These are phyloP conservation scores for Tetradesmus lagerheimii DNA, from an alignment of 139 green algal genomes.

Conservation along the genomic window DNA sequence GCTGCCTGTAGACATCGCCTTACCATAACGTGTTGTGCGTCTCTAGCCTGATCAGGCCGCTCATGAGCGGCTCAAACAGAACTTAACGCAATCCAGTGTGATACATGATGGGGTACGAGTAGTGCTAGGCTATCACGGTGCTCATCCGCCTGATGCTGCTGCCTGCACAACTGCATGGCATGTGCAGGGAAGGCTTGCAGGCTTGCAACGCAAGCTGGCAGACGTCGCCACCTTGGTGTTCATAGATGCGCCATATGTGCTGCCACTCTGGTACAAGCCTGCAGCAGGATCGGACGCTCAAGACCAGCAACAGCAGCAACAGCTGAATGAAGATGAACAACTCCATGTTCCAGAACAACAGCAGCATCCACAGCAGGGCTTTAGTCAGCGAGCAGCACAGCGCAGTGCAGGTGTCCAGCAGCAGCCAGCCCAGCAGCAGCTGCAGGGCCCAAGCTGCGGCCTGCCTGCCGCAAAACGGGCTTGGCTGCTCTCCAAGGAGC, in stretches of 20 bases:
- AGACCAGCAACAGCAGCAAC: slow-evolving; percentile 8
- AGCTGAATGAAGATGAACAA: not conserved
- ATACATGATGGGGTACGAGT: no score
- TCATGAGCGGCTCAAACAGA: no score
- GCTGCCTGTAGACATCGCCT: not conserved
- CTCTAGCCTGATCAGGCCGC: no score
- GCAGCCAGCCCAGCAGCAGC: slow-evolving; percentile 5
- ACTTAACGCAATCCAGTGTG: no score
- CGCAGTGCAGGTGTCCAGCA: not conserved
- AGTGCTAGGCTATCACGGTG: not conserved
- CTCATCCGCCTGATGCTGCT: not conserved
- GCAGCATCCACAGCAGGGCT: not conserved
- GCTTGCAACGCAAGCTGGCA: slow-evolving; percentile 72
- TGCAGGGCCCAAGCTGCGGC: slow-evolving; percentile 7
- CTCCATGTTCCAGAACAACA: not conserved
- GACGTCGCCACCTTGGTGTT: slow-evolving; percentile 81
- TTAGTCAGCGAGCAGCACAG: not conserved
- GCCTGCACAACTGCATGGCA: not conserved
- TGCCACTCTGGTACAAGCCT: slow-evolving; percentile 61
- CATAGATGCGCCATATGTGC: slow-evolving; percentile 85
- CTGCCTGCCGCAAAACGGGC: slow-evolving; percentile 43
- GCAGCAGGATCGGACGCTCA: not conserved
- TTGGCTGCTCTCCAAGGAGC: slow-evolving; percentile 60
- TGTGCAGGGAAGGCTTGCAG: slow-evolving; percentile 68
- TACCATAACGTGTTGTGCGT: not conserved